A percentile compares a stretch with the other conserved stretches of the same genome.
Evolutionary conservation across 1,139 yeast species (phyloP).

Genomic region (Nakaseomyces bracarensis): DNA sequence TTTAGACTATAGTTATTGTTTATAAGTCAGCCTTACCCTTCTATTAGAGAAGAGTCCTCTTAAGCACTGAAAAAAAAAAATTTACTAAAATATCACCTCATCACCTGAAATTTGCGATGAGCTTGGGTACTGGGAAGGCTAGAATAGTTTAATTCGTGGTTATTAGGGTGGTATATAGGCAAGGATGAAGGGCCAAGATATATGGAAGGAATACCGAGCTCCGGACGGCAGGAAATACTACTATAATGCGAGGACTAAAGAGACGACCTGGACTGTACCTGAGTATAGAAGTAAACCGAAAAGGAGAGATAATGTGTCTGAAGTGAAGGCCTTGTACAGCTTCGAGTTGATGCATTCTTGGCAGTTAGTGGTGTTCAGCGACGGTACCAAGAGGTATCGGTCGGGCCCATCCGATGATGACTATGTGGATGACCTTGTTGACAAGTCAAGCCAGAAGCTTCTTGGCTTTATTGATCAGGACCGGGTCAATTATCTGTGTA

Average conservation of each 20-base stretch:
- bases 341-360: constrained; percentile 30
- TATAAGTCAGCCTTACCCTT: no score
- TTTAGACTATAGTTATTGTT: no score
- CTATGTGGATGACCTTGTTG: constrained; percentile 37
- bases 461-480: constrained; percentile 33
- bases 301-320: constrained; percentile 4
- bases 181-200: not conserved
- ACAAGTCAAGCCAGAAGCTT: constrained; percentile 27
- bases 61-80: no score
- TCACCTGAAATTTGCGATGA: no score
- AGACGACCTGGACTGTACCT: constrained; percentile 80
- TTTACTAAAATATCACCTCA: no score
- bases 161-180: not conserved
- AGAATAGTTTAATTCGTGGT: no score
- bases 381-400: constrained; percentile 41
- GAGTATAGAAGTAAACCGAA: constrained; percentile 28
- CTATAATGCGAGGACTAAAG: constrained; percentile 38
- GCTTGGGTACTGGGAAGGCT: not conserved
- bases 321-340: constrained; percentile 14
- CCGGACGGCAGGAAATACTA: constrained; percentile 47
- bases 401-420: not conserved
- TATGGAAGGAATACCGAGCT: constrained; percentile 63
- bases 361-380: constrained; percentile 37
- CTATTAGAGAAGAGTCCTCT: no score
- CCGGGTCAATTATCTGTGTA: constrained; percentile 36